phyloP scores from a whole-genome alignment of 2,329 filamentous ascomycete genomes.

The Fusarium xyrophilum region DNA sequence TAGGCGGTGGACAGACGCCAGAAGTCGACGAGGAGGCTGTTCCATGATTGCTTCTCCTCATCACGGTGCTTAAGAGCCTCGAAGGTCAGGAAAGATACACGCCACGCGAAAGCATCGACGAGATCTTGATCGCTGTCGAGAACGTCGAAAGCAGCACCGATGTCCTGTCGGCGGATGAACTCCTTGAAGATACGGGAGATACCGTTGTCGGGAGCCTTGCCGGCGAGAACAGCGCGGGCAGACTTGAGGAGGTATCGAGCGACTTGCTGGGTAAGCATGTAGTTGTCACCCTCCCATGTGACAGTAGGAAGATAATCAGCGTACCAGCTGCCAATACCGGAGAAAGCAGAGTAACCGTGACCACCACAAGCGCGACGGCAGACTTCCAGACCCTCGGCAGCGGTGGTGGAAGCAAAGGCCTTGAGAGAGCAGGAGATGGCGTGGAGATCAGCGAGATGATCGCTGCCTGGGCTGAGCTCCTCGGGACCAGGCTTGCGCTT shows the following conservation, averaged over 20 bases:
- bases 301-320: slow-evolving; percentile 74
- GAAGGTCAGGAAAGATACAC: slow-evolving; percentile 75
- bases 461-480: slow-evolving; percentile 67
- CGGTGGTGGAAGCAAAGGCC: slow-evolving; percentile 73
- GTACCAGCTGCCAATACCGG: slow-evolving; percentile 78
- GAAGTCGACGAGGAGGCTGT: slow-evolving; percentile 78
- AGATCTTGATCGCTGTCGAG: slow-evolving; percentile 74
- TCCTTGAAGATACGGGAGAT: slow-evolving; percentile 64
- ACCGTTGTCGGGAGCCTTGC: slow-evolving; percentile 54
- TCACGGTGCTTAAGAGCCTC: slow-evolving; percentile 78
- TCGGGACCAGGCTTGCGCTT: slow-evolving; percentile 70
- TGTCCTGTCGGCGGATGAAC: slow-evolving; percentile 70
- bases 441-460: slow-evolving; percentile 75
- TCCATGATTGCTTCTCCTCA: slow-evolving; percentile 78
- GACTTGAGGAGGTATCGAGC: slow-evolving; percentile 79
- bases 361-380: slow-evolving; percentile 79
- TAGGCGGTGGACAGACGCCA: slow-evolving; percentile 78
- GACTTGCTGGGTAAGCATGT: slow-evolving; percentile 83
- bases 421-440: slow-evolving; percentile 80
- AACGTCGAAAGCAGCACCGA: slow-evolving; percentile 76
- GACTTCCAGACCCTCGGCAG: slow-evolving; percentile 76
- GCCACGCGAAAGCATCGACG: slow-evolving; percentile 78
- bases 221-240: slow-evolving; percentile 71
- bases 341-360: slow-evolving; percentile 77
- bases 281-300: slow-evolving; percentile 82